Evolutionary conservation across 495 filamentous ascomycete genomes (phyloP), one percentile per base, ranked within the genome.

Genomic region (Aspergillus panamensis): DNA sequence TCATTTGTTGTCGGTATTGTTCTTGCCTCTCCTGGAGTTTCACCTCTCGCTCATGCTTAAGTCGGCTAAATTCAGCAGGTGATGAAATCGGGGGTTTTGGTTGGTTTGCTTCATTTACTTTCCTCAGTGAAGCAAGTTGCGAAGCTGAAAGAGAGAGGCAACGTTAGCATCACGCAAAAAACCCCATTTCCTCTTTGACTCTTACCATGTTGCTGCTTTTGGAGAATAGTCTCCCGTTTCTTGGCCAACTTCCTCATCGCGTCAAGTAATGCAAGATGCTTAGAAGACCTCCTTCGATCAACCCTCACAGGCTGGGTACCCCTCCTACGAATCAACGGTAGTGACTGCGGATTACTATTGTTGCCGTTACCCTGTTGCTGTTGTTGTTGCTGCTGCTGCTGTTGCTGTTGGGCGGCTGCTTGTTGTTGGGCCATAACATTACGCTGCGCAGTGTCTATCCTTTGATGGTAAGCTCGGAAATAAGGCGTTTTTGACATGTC

Each of bases 401-500:
- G 61, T 13, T 60, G 67, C 16, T 80, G 79, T 19, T 76, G 76
- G 59, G 81, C 51, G 82, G 81, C 55, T 83, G 82, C 84, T 62
- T 85, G 79, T 48, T 83, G 80, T 60, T 87, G 84, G 6, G 81
- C 81, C 48, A 80, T 60, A 21, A 85, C 74, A 70, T 84, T 83
- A 43, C 84, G 80, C 57, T 92, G 85, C 17, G 91, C 92, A 32
- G 84, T 81, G 60, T 96, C 90, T 48, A 96, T 84, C 42, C 92
- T 80, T 56, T 80, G 79, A 62, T 90, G 87, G 65, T 93, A 96
- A 9, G 88, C 82, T 66, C 89, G 76, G 79, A 96, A 97, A 68
- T 96, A 97, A 37, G 87, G 88, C 4, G 88, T 95, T 73, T 96
- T 95, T 21, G 84, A 84, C 88, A 97, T 94, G 54, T 98, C 94